Percentiles rank a stretch among this genome's conserved stretches.
phyloP scores from a whole-genome alignment of 2,329 filamentous ascomycete species.

The Fusarium tjaetaba region DNA sequence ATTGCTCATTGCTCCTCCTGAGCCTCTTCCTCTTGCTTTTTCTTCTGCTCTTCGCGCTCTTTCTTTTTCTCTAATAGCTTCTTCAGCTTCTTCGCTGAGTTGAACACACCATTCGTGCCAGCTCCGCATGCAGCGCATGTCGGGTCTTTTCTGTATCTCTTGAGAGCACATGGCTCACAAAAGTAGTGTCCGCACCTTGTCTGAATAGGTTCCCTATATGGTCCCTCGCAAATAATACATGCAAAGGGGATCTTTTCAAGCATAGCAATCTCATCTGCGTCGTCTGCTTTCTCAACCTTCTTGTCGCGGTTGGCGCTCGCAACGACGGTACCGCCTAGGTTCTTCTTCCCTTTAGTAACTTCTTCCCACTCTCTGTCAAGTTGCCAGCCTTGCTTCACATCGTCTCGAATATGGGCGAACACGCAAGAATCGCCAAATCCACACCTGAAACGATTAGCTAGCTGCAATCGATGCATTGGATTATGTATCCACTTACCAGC shows the following conservation, averaged over 20 bases:
- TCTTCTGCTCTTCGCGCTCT: conserved; percentile 66
- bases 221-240: conserved; percentile 84
- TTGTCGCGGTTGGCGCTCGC: conserved; percentile 65
- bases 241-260: conserved; percentile 88
- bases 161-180: conserved; percentile 88
- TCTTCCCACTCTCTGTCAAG: conserved; percentile 94
- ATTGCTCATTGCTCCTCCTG: conserved; percentile 46
- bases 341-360: conserved; percentile 76
- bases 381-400: conserved; percentile 83
- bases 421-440: conserved; percentile 66
- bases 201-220: conserved; percentile 82
- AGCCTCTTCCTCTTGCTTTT: conserved; percentile 60
- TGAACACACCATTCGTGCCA: conserved; percentile 90
- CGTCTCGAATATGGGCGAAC: conserved; percentile 52
- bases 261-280: conserved; percentile 72
- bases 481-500: conserved; percentile 42
- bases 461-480: too few species aligned
- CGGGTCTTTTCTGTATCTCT: conserved; percentile 86
- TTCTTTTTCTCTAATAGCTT: conserved; percentile 81
- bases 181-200: conserved; percentile 98
- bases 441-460: conserved; percentile 25
- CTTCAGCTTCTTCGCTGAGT: conserved; percentile 83
- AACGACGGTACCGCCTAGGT: conserved; percentile 68
- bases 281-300: conserved; percentile 50
- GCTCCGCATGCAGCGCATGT: conserved; percentile 86